Percentiles rank a stretch among this genome's conserved stretches.
phyloP scores from a whole-genome alignment of 2,329 filamentous ascomycete genomes.

The Arthrobotrys entomopaga region DNA sequence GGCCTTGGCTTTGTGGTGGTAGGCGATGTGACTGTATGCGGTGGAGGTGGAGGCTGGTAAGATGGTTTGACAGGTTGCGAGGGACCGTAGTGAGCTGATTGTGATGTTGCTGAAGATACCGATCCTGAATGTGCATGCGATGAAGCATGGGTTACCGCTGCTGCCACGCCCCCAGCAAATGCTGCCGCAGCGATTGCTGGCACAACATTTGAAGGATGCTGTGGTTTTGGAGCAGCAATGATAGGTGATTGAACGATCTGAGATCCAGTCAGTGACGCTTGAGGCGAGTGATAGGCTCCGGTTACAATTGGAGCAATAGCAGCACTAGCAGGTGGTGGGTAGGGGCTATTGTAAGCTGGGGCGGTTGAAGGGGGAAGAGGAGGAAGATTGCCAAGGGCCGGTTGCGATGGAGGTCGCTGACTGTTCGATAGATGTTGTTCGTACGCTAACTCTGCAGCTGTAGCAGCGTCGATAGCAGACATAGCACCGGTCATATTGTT shows the following conservation, averaged over 20 bases:
- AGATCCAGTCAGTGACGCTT: conserved; percentile 16
- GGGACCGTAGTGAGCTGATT: conserved; percentile 9
- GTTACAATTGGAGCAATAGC: conserved; percentile 2
- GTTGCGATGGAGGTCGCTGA: conserved; percentile 37
- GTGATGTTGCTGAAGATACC: conserved; percentile 29
- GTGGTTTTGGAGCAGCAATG: conserved; percentile 27
- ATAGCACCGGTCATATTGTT: conserved; percentile 21
- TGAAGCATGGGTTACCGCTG: conserved; percentile 29
- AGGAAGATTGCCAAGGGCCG: conserved; percentile 32
- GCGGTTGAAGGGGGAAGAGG: conserved; percentile 42
- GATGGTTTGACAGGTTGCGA: conserved; percentile 21
- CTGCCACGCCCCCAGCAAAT: conserved; percentile 32
- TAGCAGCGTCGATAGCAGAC: conserved; percentile 41
- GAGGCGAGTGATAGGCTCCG: conserved; percentile 9
- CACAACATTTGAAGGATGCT: conserved; percentile 38
- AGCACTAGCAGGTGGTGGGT: conserved; percentile 22
- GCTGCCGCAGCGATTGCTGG: conserved; percentile 43
- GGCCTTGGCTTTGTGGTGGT: conserved; percentile 25
- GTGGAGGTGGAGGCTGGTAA: conserved; percentile 26
- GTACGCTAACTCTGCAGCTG: conserved; percentile 47
- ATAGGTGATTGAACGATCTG: conserved; percentile 20
- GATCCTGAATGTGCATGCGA: conserved; percentile 45
- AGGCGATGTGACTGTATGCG: conserved; percentile 12
- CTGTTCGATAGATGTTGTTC: conserved; percentile 40
- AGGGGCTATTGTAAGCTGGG: conserved; percentile 39